Base-by-base conservation (phyloP, 2,329 filamentous ascomycete species). In the Ophiostoma angusticollis region DNA sequence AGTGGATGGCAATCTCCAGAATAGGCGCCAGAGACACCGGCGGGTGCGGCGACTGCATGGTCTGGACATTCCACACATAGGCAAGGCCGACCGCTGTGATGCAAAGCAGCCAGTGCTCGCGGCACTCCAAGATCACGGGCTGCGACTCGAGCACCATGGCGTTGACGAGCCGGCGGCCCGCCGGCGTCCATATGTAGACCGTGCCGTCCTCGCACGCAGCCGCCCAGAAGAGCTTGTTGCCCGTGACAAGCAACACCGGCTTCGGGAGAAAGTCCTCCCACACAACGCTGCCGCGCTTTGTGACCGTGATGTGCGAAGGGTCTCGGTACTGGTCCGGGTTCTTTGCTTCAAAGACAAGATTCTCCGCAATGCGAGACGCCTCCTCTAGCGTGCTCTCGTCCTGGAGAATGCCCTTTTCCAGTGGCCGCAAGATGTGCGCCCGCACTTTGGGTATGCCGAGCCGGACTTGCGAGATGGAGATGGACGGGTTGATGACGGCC, bases 241-340 rank as follows among this genome's bases (percentile, higher is more conserved):
- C 93, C 0, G 89, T 91, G 1, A 93, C 79, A 2, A 96, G 70
- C n/a, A 98, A 72, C 18, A 94, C 82, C 6, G 85, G 77, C 42
- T 80, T 74, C 0, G 89, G 87, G 12, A 98, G 63, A 51, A 84
- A 98, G 54, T 98, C 93, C 52, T 95, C 84, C 91, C 93, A 98
- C 4, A 96, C 59, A 1, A 81, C 67, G 40, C 79, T 76, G 5
- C 85, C 85, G 39, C 84, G 76, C 54, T 85, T 89, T 2, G 78
- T 82, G 28, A 91, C 78, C 5, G 77, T 83, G 30, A 98, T 75
- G 24, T 84, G 78, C 5, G 85, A 83, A 1, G 91, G 91, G 43
- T 96, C 89, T 44, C 81, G 74, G 31, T 65, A 79, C 64, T 64
- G 80, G 54, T 70, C 65, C 2, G 87, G 83, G 53, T 98, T 98